Percentiles rank a stretch among this genome's conserved stretches.
Evolutionary conservation across 441 rosid species (phyloP).

Genomic region (Pelargonium myrrhifolium): DNA sequence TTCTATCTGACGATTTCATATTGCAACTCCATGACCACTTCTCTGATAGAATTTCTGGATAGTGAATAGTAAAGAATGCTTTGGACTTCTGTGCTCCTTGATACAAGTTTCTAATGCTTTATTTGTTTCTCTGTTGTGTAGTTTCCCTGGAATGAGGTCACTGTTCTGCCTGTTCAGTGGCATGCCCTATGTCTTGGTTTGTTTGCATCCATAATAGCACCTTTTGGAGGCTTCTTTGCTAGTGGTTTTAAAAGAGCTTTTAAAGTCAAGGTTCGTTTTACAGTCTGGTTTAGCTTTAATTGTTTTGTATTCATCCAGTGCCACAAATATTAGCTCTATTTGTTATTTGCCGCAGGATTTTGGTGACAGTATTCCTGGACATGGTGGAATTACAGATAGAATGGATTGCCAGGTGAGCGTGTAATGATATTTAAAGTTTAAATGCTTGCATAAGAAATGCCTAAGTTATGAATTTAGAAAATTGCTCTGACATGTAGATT

Average conservation of each 20-base stretch:
- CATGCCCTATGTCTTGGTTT: constrained; percentile 80
- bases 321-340: background rate
- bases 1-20: background rate
- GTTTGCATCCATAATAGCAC: constrained; percentile 93
- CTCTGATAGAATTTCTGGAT: background rate
- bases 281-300: background rate
- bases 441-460: background rate
- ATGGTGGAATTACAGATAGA: constrained; percentile 91
- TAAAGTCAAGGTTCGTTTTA: constrained; percentile 56
- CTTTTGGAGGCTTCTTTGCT: constrained; percentile 94
- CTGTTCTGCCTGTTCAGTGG: constrained; percentile 75
- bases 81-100: background rate
- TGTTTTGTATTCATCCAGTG: background rate
- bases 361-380: constrained; percentile 94
- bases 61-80: background rate
- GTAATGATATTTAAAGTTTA: constrained; percentile 5
- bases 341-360: constrained; percentile 52
- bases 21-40: background rate
- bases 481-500: background rate
- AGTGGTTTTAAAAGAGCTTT: constrained; percentile 95
- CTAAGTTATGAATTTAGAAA: background rate
- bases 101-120: background rate
- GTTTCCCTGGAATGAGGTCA: constrained; percentile 71
- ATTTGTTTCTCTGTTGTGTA: constrained; percentile 23
- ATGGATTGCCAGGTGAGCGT: constrained; percentile 87